Evolutionary conservation across 305 asterid genomes (phyloP), one percentile per base, ranked within the genome.

Genomic region (Salvia sclarea): DNA sequence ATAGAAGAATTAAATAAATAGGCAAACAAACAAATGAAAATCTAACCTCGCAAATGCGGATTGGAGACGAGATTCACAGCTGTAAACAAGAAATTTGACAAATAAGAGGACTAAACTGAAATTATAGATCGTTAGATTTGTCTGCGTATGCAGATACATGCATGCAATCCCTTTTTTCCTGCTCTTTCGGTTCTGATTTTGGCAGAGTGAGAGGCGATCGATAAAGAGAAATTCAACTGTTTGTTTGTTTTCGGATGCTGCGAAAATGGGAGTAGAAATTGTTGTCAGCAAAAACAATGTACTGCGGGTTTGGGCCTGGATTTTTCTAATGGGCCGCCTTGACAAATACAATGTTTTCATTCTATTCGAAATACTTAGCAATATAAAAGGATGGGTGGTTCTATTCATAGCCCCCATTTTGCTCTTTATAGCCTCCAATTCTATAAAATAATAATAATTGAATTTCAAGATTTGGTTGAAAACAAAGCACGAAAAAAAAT

Each of bases 161-260:
- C 78, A 67, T 56, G 79, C 71, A 77, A 71, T 67, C 67, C 61
- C 35, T 45, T 2, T 56, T 17, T 22, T 33, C 59, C 52, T 53
- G 75, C 68, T 74, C 9, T 49, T 73, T 45, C 66, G 65, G 21
- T 66, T 73, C 40, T 55, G 78, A 72, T 60, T 72, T 76, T 31
- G n/a, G 79, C 76, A 70, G 76, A 65, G 78, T 40, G 61, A 40
- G 60, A 74, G 70, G 68, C 78, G 72, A 77, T 77, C 82, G 80
- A 72, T 63, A 64, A 53, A 61, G 64, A 66, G 76, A 30, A 60
- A 45, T 25, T 75, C 68, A 47, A 66, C 62, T 61, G 60, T 58
- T 58, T 61, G 69, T 70, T 49, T 47, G 64, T 64, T 45, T 49
- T 41, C 22, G 30, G 25, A 71, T 41, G 16, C 61, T 55, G 16